Evolutionary conservation across 1,284 basidiomycete genomes (phyloP), one percentile per base, ranked within the genome.

Genomic region (Meira nashicola): DNA sequence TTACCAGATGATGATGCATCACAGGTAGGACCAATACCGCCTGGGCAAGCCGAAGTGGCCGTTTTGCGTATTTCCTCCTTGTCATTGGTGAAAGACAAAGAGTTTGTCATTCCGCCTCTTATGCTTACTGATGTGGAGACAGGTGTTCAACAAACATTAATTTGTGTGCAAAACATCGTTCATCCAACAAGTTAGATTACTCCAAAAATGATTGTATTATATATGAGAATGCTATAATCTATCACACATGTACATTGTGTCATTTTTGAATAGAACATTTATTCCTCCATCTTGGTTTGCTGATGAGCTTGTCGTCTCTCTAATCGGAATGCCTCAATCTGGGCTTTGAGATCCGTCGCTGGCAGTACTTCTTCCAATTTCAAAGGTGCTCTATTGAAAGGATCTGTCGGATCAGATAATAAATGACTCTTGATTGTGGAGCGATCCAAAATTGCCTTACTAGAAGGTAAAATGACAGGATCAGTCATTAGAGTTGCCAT

Each of bases 401-500:
- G 80, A 58, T 81, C 80, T 58, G 87, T 90, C 17, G 87, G 81
- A 75, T 97, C 94, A 1, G 92, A 94, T 23, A 98, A 81, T 48
- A 98, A 81, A 77, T 94, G 92, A 1, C 92, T 89, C 75, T 96
- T 95, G 82, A 99, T 98, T 1, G 94, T 98, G 0, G 89, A 84
- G 41, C 89, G 85, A 78, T 99, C 95, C 49, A 99, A 80, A 28
- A 89, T 84, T 0, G 86, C 82, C 57, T 83, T 84, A 1, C 92
- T 96, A 0, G 89, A 86, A 0, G 95, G 95, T 51, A 99, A 80
- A 44, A 86, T 85, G 60, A 98, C 94, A 1, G 95, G 95, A 77
- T 98, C 92, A 60, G 87, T 87, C 95, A 99, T 99, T 59, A 99
- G 76, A 0, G 90, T 92, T 67, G 85, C 89, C 87, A 95, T 92